phyloP scores from a whole-genome alignment of 192 early-diverging fungal genomes.

The Mortierella alpina region DNA sequence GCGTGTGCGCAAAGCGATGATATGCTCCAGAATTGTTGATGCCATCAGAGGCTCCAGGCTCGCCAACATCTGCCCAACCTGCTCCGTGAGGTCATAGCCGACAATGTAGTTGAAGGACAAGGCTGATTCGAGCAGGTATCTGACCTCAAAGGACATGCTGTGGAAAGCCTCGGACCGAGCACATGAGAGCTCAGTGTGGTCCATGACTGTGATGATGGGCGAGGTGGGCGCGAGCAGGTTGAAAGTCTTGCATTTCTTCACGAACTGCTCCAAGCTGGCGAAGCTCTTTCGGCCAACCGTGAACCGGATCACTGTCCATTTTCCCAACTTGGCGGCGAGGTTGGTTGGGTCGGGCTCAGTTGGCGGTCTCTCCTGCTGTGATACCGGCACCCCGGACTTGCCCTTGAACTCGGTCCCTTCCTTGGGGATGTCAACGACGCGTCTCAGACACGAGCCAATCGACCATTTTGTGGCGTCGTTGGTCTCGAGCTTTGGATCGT shows the following conservation, averaged over 20 bases:
- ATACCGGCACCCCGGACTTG: not conserved
- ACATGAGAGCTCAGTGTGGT: not conserved
- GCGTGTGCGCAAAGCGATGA: slow-evolving; percentile 36
- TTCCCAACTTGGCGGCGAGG: slow-evolving; percentile 47
- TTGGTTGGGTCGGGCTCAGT: slow-evolving; percentile 33
- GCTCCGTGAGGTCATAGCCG: slow-evolving; percentile 56
- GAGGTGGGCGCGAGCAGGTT: slow-evolving; percentile 12
- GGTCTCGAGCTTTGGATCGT: slow-evolving; percentile 21
- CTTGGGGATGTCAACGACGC: slow-evolving; percentile 43
- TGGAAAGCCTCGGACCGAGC: slow-evolving; percentile 7
- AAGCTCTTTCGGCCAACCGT: not conserved
- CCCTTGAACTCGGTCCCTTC: slow-evolving; percentile 11
- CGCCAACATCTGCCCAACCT: slow-evolving; percentile 42
- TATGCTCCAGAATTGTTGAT: slow-evolving; percentile 49
- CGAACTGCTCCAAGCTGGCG: slow-evolving; percentile 5
- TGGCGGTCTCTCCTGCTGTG: not conserved
- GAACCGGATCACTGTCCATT: slow-evolving; percentile 59
- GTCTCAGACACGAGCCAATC: slow-evolving; percentile 24
- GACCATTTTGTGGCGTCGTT: slow-evolving; percentile 20
- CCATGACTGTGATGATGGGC: not conserved
- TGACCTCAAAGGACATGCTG: slow-evolving; percentile 50
- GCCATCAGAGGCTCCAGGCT: slow-evolving; percentile 28
- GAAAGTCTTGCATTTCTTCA: slow-evolving; percentile 48
- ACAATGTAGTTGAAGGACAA: slow-evolving; percentile 53
- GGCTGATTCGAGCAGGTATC: slow-evolving; percentile 60